A percentile compares a stretch with the other conserved stretches of the same genome.
Evolutionary conservation across 495 filamentous ascomycete species (phyloP).

Genomic region (Aspergillus asperescens): DNA sequence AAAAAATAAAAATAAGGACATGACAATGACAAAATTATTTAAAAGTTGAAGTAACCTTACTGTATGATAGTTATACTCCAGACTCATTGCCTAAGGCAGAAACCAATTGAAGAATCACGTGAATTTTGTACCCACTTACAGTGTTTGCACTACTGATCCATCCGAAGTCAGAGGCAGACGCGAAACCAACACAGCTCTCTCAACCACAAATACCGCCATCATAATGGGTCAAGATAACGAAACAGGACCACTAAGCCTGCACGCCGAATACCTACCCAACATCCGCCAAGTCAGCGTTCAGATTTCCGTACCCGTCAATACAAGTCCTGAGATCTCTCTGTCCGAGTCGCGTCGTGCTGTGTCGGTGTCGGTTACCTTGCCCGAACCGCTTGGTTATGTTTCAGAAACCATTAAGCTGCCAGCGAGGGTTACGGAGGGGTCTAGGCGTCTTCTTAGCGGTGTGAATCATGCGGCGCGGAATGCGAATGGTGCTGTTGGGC

Average conservation of each 20-base stretch:
- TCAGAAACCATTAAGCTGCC: conserved; percentile 60
- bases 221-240: neutral
- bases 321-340: conserved; percentile 29
- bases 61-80: too few relatives aligned
- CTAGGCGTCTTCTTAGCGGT: conserved; percentile 20
- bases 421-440: conserved; percentile 44
- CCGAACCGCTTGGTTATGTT: conserved; percentile 44
- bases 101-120: neutral
- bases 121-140: too few relatives aligned
- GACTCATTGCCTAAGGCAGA: neutral
- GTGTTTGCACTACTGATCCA: too few relatives aligned
- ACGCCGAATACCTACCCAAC: conserved; percentile 83
- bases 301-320: conserved; percentile 51
- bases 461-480: neutral
- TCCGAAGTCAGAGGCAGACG: too few relatives aligned
- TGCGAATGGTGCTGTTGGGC: too few relatives aligned
- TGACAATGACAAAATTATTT: too few relatives aligned
- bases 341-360: conserved; percentile 40
- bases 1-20: too few relatives aligned
- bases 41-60: too few relatives aligned
- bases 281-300: conserved; percentile 79
- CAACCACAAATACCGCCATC: neutral
- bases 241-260: conserved; percentile 42
- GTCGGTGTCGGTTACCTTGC: conserved; percentile 31
- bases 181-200: too few relatives aligned